phyloP scores from a whole-genome alignment of 306 rosid species.

The Lupinus albus region DNA sequence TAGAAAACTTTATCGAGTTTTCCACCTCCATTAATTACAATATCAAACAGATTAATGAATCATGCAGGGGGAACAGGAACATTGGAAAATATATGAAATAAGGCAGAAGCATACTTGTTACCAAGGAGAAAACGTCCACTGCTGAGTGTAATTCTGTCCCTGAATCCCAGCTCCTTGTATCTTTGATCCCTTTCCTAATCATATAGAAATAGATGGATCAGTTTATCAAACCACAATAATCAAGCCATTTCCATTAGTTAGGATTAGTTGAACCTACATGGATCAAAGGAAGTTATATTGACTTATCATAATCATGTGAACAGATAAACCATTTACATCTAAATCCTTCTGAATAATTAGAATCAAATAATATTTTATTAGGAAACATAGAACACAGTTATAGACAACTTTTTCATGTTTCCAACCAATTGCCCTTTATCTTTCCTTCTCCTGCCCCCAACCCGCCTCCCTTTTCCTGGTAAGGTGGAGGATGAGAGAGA shows the following conservation, averaged over 20 bases:
- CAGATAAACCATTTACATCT: too few relatives aligned
- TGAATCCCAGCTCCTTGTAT: constrained; percentile 93
- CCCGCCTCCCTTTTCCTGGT: constrained; percentile 16
- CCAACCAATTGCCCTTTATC: constrained; percentile 28
- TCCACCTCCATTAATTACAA: constrained; percentile 5
- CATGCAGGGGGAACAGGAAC: constrained; percentile 27
- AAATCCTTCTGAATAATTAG: background rate
- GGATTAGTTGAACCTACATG: too few relatives aligned
- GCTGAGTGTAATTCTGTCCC: constrained; percentile 99
- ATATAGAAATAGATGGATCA: constrained; percentile 33
- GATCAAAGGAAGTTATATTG: too few relatives aligned
- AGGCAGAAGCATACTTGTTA: constrained; percentile 73
- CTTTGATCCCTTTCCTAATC: constrained; percentile 95
- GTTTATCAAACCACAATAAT: background rate
- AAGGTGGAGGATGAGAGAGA: constrained; percentile 7
- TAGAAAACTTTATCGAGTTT: background rate
- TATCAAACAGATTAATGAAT: constrained; percentile 28
- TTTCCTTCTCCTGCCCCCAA: constrained; percentile 12
- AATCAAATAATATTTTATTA: background rate
- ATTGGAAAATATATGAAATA: constrained; percentile 17
- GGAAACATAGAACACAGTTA: background rate
- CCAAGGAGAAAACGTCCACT: constrained; percentile 99
- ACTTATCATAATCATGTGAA: too few relatives aligned
- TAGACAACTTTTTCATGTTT: constrained; percentile 22
- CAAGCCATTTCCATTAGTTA: too few relatives aligned